Evolutionary conservation across 352 stramenopile species (phyloP).

Genomic region (Pseudoperonospora humuli): DNA sequence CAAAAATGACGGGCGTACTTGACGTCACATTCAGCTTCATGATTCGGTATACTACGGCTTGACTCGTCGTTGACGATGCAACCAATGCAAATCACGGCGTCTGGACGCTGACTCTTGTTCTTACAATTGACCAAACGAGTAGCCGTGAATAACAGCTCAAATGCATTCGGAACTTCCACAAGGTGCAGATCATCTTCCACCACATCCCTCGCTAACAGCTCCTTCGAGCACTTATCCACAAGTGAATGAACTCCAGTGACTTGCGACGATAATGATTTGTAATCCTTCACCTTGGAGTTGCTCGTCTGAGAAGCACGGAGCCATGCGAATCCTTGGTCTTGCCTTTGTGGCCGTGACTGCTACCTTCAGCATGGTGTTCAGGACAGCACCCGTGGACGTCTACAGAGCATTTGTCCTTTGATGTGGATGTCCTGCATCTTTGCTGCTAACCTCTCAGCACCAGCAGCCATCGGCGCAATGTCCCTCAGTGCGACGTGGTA

Average conservation of each 20-base stretch:
- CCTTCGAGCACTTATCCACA: constrained; percentile 37
- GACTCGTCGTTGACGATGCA: constrained; percentile 94
- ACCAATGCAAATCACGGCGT: constrained; percentile 94
- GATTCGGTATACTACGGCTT: constrained; percentile 89
- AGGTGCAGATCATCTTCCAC: constrained; percentile 31
- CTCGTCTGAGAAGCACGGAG: constrained; percentile 19
- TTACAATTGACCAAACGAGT: constrained; percentile 65
- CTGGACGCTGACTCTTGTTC: constrained; percentile 60
- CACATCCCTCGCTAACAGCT: constrained; percentile 55
- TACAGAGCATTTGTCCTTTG: too few species aligned
- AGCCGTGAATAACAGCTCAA: constrained; percentile 92
- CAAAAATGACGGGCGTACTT: constrained; percentile 73
- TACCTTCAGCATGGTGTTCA: too few species aligned
- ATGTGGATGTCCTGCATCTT: too few species aligned
- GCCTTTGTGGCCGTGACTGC: too few species aligned
- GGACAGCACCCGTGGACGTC: too few species aligned
- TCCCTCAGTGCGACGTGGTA: too few species aligned
- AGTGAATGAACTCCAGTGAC: constrained; percentile 50
- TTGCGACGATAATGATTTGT: constrained; percentile 47
- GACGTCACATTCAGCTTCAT: constrained; percentile 95
- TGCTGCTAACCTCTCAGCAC: too few species aligned
- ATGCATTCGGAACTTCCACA: constrained; percentile 88
- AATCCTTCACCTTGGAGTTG: constrained; percentile 28
- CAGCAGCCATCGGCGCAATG: too few species aligned
- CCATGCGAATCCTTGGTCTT: too few species aligned